Conservation (phyloP, 2,329 filamentous ascomycete genomes). For the Microsporum ferrugineum region DNA sequence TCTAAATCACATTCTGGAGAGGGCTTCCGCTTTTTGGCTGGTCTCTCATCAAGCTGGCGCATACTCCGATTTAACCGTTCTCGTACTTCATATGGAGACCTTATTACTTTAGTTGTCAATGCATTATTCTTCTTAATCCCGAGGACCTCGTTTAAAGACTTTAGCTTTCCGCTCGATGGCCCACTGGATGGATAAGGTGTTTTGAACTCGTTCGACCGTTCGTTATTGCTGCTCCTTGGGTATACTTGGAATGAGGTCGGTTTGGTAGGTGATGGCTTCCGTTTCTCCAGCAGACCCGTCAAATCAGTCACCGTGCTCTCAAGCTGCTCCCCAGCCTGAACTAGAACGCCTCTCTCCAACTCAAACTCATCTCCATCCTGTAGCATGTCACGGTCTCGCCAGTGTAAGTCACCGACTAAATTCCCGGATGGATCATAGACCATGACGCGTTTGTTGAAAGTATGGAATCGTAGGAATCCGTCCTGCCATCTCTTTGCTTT, state of each 20-base stretch:
- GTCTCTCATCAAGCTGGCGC: background rate
- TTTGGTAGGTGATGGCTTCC: constrained; percentile 31
- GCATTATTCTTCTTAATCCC: constrained; percentile 40
- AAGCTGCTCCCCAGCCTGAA: constrained; percentile 69
- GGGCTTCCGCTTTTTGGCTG: background rate
- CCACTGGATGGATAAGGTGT: constrained; percentile 20
- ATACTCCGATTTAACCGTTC: constrained; percentile 7
- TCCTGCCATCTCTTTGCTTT: constrained; percentile 94
- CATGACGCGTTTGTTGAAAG: constrained; percentile 85
- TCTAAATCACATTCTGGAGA: background rate
- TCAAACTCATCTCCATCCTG: constrained; percentile 72
- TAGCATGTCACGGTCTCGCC: constrained; percentile 56
- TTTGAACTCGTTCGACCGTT: constrained; percentile 14
- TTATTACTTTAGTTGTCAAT: background rate
- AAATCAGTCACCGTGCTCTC: constrained; percentile 67
- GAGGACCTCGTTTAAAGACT: constrained; percentile 52
- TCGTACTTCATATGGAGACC: constrained; percentile 12
- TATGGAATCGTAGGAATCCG: constrained; percentile 75
- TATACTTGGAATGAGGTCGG: background rate
- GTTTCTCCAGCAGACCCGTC: constrained; percentile 61
- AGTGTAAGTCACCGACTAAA: constrained; percentile 75
- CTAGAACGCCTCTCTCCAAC: constrained; percentile 63
- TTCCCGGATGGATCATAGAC: constrained; percentile 73
- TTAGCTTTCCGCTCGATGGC: constrained; percentile 38
- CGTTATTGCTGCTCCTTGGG: constrained; percentile 6